phyloP scores from a whole-genome alignment of 23 red algal genomes.

The Gracilaria domingensis region DNA sequence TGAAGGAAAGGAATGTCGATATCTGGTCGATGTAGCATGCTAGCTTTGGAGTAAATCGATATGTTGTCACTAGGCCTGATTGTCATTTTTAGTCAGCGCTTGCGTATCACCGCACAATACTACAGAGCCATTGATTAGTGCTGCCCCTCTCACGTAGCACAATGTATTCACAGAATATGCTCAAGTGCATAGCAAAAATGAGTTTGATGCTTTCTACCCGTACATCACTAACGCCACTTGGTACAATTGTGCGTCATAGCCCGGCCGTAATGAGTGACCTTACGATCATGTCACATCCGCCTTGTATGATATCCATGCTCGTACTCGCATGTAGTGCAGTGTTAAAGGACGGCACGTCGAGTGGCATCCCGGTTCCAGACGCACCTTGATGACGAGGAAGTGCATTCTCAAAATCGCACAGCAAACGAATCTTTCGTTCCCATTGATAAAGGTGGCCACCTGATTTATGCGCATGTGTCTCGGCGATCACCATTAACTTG shows the following conservation, averaged over 20 bases:
- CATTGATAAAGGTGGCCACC: constrained; percentile 66
- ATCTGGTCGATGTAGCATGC: too few relatives aligned
- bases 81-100: too few relatives aligned
- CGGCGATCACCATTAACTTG: constrained; percentile 29
- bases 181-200: too few relatives aligned
- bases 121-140: too few relatives aligned
- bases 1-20: too few relatives aligned
- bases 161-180: too few relatives aligned
- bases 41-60: too few relatives aligned
- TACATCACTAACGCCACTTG: too few relatives aligned
- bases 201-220: too few relatives aligned
- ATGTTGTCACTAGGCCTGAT: too few relatives aligned
- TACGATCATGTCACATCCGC: constrained; percentile 28
- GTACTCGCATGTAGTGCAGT: neutral
- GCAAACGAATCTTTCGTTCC: constrained; percentile 71
- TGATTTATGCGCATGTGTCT: constrained; percentile 44
- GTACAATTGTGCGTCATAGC: neutral
- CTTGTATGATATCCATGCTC: constrained; percentile 50
- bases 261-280: constrained; percentile 52
- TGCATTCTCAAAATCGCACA: constrained; percentile 55
- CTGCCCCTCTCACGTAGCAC: too few relatives aligned
- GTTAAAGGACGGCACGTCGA: constrained; percentile 50
- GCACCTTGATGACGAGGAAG: neutral
- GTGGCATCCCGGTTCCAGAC: neutral
- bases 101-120: too few relatives aligned